Evolutionary conservation across 1,284 basidiomycete genomes (phyloP), one percentile per base, ranked within the genome.

Genomic region (Acaromyces ingoldii): DNA sequence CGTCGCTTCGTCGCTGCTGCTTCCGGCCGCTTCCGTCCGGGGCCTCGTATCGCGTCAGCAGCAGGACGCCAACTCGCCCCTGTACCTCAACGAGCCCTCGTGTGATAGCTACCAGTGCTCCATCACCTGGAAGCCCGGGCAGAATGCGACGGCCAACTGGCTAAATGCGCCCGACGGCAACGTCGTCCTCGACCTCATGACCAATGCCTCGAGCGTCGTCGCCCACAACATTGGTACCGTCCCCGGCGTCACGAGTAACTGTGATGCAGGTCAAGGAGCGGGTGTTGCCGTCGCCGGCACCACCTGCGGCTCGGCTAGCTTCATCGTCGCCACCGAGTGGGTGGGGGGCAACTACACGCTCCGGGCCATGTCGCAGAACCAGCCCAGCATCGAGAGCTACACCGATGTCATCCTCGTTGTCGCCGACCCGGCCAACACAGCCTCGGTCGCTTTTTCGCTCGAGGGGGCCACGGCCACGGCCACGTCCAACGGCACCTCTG

Each of bases 41-140:
- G n/a, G n/a, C 29, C 58, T 61, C 37, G 29, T 40, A 25, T 24
- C 22, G 1, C 30, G 65, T 5, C 65, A 67, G 29, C 62, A 67
- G 39, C 65, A 67, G 51, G 55, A 56, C 31, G 55, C 60, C 25
- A 55, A 58, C 47, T 52, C 63, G 25, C 46, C 33, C 22, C 62
- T 68, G 11, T 65, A 61, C 33, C 46, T 68, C 46, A 56, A 67
- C 53, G 34, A 54, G 10, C 64, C 65, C 1, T 34, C 56, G 0
- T 68, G 65, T 53, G 56, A 66, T 39, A 66, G 57, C 37, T 67
- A 59, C 50, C 64, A 60, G 37, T 68, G 65, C 51, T 44, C 30
- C 39, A 57, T 67, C 58, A 60, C 44, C 51, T 65, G 57, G 51
- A 31, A 38, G 21, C 57, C 62, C 1, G 65, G 65, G 17, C 37